phyloP scores from a whole-genome alignment of 2,329 filamentous ascomycete genomes.

The Neofusicoccum umdonicola region DNA sequence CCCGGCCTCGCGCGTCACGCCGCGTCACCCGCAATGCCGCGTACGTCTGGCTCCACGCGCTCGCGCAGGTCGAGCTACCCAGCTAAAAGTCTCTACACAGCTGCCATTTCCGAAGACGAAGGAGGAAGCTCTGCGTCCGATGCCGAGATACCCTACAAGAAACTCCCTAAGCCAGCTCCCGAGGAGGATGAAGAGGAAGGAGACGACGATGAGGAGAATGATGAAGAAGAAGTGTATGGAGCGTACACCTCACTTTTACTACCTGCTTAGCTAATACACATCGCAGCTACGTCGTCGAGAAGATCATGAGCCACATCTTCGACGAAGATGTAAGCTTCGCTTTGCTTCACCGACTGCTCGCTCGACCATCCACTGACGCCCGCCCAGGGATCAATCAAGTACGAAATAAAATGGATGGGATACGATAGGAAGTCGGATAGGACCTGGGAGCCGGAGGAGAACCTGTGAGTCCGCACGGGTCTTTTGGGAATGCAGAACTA shows the following conservation, averaged over 20 bases:
- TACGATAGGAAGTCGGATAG: constrained; percentile 67
- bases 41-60: constrained; percentile 20
- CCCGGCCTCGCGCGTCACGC: not conserved
- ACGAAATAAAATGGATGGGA: constrained; percentile 78
- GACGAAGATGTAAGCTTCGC: constrained; percentile 37
- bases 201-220: constrained; percentile 27
- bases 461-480: constrained; percentile 52
- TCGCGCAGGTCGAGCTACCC: not conserved
- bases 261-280: constrained; percentile 24
- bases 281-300: constrained; percentile 69
- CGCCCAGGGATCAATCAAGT: constrained; percentile 53
- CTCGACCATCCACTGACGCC: constrained; percentile 17
- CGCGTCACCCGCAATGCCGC: constrained; percentile 24
- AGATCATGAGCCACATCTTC: constrained; percentile 66
- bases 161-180: constrained; percentile 23
- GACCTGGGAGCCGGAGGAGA: constrained; percentile 78
- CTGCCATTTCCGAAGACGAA: constrained; percentile 41
- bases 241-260: not conserved
- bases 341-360: not conserved
- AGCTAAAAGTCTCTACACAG: constrained; percentile 23
- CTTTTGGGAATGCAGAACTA: constrained; percentile 12
- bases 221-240: constrained; percentile 45
- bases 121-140: constrained; percentile 28
- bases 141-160: constrained; percentile 28
- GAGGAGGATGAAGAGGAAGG: constrained; percentile 20